Evolutionary conservation across 805 yeast genomes (phyloP).

Genomic region (Blastobotrys peoriensis): DNA sequence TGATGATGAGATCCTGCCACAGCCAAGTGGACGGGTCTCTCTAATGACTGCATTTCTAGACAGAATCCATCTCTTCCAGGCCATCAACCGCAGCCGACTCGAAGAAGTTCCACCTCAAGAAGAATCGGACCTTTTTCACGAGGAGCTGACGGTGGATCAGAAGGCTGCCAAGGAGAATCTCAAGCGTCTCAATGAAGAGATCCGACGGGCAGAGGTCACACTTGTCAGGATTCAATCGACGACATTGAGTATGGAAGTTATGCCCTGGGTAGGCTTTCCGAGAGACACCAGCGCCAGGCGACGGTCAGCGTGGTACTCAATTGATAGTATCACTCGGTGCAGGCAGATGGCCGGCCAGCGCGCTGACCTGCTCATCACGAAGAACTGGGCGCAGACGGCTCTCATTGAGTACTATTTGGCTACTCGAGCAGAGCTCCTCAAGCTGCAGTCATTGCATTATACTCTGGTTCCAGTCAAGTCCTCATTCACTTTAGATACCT

Average conservation of each 20-base stretch:
- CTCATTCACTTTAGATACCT: not conserved
- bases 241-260: not conserved
- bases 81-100: not conserved
- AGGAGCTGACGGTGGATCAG: too few species aligned
- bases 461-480: not conserved
- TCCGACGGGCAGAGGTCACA: not conserved
- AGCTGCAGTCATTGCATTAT: not conserved
- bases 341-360: not conserved
- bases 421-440: not conserved
- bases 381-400: not conserved
- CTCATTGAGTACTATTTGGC: not conserved
- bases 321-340: not conserved
- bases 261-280: not conserved
- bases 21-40: conserved; percentile 34
- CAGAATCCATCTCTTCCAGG: conserved; percentile 4
- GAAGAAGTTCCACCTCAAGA: not conserved
- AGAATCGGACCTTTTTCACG: not conserved
- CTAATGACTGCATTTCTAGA: conserved; percentile 10
- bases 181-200: not conserved
- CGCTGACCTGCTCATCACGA: not conserved
- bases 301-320: not conserved
- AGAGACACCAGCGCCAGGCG: not conserved
- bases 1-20: conserved; percentile 43
- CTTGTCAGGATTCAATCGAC: not conserved
- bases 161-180: not conserved